Percentiles rank a stretch among this genome's conserved stretches.
phyloP scores from a whole-genome alignment of 192 early-diverging fungal species.

The Podila epicladia region DNA sequence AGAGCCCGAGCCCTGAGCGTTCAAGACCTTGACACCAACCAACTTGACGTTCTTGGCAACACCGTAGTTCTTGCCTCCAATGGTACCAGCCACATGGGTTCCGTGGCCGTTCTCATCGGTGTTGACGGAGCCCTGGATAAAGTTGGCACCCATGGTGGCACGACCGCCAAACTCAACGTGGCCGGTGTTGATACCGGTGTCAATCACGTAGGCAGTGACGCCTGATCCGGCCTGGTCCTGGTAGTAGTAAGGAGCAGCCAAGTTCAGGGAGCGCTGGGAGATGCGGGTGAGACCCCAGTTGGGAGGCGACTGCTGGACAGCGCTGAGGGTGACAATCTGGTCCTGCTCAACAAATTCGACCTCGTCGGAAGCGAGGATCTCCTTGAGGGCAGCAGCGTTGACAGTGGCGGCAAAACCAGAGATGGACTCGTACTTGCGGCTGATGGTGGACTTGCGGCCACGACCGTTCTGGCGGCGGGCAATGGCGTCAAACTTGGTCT shows the following conservation, averaged over 20 bases:
- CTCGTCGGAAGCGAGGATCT: too few relatives aligned
- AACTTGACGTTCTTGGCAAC: constrained; percentile 75
- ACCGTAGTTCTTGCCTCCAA: constrained; percentile 63
- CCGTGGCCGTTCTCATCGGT: constrained; percentile 56
- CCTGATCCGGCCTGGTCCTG: too few relatives aligned
- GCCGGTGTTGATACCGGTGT: too few relatives aligned
- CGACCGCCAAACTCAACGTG: constrained; percentile 54
- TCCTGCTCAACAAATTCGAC: too few relatives aligned
- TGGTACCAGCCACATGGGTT: constrained; percentile 1
- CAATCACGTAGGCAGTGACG: too few relatives aligned
- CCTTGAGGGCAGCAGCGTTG: not conserved
- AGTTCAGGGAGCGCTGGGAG: too few relatives aligned
- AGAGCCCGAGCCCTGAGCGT: constrained; percentile 49
- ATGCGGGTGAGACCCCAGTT: too few relatives aligned
- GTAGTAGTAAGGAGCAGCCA: too few relatives aligned
- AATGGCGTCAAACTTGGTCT: constrained; percentile 1
- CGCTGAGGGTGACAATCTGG: too few relatives aligned
- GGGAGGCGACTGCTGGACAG: too few relatives aligned
- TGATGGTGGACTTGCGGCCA: not conserved
- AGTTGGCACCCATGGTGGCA: constrained; percentile 48
- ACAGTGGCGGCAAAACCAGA: not conserved
- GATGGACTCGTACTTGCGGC: not conserved
- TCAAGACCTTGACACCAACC: constrained; percentile 68
- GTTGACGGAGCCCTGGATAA: constrained; percentile 18
- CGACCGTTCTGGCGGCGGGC: not conserved